phyloP scores from a whole-genome alignment of 495 filamentous ascomycete species.

The Chaetomidium leptoderma region DNA sequence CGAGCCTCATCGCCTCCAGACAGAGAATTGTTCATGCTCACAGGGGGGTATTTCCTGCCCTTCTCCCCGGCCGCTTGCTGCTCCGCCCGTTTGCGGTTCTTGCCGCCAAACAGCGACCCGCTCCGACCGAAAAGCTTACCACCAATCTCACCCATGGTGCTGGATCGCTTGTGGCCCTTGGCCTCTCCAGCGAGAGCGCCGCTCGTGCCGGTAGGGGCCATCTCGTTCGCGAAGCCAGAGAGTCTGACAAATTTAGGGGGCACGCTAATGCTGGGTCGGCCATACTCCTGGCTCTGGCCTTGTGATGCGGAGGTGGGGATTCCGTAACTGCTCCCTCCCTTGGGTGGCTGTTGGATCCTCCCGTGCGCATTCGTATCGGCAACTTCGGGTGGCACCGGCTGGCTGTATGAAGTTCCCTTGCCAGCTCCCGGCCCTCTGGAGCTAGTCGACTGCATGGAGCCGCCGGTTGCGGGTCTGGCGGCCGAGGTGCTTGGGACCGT shows the following conservation, averaged over 20 bases:
- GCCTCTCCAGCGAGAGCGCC: constrained; percentile 21
- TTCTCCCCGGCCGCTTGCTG: constrained; percentile 44
- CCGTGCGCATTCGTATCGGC: constrained; percentile 89
- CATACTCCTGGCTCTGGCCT: constrained; percentile 43
- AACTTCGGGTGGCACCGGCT: constrained; percentile 81
- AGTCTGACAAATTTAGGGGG: constrained; percentile 50
- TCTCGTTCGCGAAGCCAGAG: constrained; percentile 38
- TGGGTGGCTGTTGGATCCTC: constrained; percentile 81
- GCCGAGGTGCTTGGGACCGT: constrained; percentile 40
- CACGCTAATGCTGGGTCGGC: constrained; percentile 57
- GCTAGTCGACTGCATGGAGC: constrained; percentile 66
- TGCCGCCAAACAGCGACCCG: constrained; percentile 68
- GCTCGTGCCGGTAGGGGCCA: background rate
- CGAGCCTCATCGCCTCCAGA: constrained; percentile 52
- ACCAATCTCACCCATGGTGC: constrained; percentile 75
- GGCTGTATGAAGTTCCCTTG: constrained; percentile 81
- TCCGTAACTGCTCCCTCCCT: constrained; percentile 65
- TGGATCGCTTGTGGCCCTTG: constrained; percentile 86
- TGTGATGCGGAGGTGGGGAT: constrained; percentile 61
- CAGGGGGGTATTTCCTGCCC: constrained; percentile 64
- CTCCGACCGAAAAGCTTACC: constrained; percentile 77
- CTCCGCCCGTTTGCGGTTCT: constrained; percentile 43
- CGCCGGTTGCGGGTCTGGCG: constrained; percentile 72
- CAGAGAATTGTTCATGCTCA: constrained; percentile 67
- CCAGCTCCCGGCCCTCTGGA: constrained; percentile 53